Base-by-base conservation (phyloP, 768 basidiomycete genomes). In the Fomitopsis pulvina region DNA sequence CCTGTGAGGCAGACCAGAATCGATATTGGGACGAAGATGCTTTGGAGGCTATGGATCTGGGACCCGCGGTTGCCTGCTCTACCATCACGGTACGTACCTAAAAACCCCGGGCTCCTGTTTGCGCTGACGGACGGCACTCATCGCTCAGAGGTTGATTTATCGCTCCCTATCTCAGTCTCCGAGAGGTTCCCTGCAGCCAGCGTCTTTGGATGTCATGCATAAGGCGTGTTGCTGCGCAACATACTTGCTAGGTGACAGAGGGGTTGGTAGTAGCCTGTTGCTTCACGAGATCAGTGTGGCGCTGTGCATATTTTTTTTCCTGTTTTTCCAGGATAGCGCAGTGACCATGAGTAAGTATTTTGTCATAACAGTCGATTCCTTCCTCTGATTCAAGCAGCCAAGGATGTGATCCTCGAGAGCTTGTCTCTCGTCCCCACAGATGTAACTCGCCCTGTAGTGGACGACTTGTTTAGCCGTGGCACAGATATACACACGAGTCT, bases 291-390 rank as follows among this genome's bases (percentile, higher is more conserved):
- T 57, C 5, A 44, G 29, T 12, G 20, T 14, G 11, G 20, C 41
- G 2, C 12, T 60, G 9, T 47, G 25, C 20, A 38, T 41, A 4
- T 25, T 60, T 2, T 63, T 57, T 43, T 12, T 57, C 1, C 14
- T 44, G 1, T 46, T 63, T 10, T 46, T 45, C 9, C 48, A 58
- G 4, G 34, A n/a, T 1, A 30, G 20, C 0, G 9, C 29, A 3
- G 59, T 50, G 14, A 22, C 49, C 1, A 21, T 20, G 10, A 46
- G 61, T 60, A 29, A 12, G 59, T 50, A 39, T 14, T 16, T 29
- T 24, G 14, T 48, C 12, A 18, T 68, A 68, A 59, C 59, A 58
- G 16, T 51, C 71, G 3, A 60, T 64, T 16, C 12, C 5, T 18
- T 16, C 4, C 18, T 6, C 14, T 12, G 34, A 5, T 37, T 14